A percentile compares a stretch with the other conserved stretches of the same genome.
Evolutionary conservation across 2,329 filamentous ascomycete genomes (phyloP).

Genomic region (Metarhizium guizhouense): DNA sequence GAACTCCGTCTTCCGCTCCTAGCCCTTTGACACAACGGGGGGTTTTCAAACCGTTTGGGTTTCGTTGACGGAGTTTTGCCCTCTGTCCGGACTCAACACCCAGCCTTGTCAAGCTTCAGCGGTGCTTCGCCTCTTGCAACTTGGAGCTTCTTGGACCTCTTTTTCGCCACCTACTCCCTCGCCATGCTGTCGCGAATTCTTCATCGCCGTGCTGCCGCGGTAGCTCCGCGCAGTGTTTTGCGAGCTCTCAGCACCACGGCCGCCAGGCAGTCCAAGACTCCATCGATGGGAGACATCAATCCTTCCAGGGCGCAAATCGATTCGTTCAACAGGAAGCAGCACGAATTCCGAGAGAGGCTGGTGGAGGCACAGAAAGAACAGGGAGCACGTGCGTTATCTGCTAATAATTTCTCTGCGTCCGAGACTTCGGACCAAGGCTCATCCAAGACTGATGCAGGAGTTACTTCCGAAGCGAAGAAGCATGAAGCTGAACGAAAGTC

Average conservation of each 20-base stretch:
- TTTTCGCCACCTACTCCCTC: constrained; percentile 13
- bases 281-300: constrained; percentile 80
- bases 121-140: not conserved
- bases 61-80: not conserved
- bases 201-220: constrained; percentile 32
- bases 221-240: constrained; percentile 36
- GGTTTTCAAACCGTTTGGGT: not conserved
- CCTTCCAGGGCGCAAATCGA: constrained; percentile 54
- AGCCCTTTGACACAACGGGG: not conserved
- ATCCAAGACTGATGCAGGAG: constrained; percentile 26
- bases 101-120: not conserved
- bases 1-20: not conserved
- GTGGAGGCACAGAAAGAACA: constrained; percentile 69
- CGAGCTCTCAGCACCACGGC: constrained; percentile 52
- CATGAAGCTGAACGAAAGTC: constrained; percentile 55
- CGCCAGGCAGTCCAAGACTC: constrained; percentile 39
- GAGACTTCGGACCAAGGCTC: constrained; percentile 29
- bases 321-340: constrained; percentile 75
- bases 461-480: constrained; percentile 45
- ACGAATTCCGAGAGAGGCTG: constrained; percentile 76
- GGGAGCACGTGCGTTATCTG: constrained; percentile 67
- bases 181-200: constrained; percentile 44
- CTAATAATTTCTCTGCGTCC: constrained; percentile 29
- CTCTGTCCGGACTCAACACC: not conserved
- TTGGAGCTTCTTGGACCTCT: constrained; percentile 2